phyloP scores from a whole-genome alignment of 2,329 filamentous ascomycete species.

The Gaeumannomyces sp. region DNA sequence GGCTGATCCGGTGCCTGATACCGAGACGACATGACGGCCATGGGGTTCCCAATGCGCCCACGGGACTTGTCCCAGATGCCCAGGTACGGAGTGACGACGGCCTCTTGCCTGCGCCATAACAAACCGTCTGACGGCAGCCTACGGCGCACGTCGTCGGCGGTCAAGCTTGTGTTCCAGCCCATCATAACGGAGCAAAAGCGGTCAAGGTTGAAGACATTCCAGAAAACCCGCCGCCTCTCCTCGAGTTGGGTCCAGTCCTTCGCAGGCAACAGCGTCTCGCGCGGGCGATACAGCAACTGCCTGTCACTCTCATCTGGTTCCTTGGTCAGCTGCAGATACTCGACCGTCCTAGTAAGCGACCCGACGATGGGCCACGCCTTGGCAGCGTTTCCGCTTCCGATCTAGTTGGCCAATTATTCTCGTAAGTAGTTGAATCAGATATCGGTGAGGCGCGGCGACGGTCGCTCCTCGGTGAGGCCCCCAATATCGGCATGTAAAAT shows the following conservation, averaged over 20 bases:
- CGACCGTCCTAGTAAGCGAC: constrained; percentile 29
- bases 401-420: constrained; percentile 15
- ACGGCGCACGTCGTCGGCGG: constrained; percentile 25
- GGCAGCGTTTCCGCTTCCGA: constrained; percentile 24
- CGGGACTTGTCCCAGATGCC: constrained; percentile 27
- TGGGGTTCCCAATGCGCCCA: constrained; percentile 23
- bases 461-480: no score
- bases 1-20: neutral
- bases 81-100: constrained; percentile 28
- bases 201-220: constrained; percentile 31
- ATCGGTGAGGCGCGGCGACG: neutral
- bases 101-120: constrained; percentile 25
- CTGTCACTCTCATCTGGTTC: constrained; percentile 33
- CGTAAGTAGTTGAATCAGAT: constrained; percentile 12
- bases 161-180: constrained; percentile 28
- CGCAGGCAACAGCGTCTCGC: constrained; percentile 20
- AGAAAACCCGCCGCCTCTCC: constrained; percentile 27
- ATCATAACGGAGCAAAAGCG: constrained; percentile 23
- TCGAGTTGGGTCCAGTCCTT: constrained; percentile 27
- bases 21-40: constrained; percentile 19
- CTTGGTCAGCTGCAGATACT: constrained; percentile 28
- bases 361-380: constrained; percentile 31
- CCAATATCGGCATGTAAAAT: neutral
- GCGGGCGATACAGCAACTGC: constrained; percentile 22
- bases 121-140: constrained; percentile 27